Evolutionary conservation across 108 stramenopile species (phyloP).

Genomic region (Mediolabrus comicus): DNA sequence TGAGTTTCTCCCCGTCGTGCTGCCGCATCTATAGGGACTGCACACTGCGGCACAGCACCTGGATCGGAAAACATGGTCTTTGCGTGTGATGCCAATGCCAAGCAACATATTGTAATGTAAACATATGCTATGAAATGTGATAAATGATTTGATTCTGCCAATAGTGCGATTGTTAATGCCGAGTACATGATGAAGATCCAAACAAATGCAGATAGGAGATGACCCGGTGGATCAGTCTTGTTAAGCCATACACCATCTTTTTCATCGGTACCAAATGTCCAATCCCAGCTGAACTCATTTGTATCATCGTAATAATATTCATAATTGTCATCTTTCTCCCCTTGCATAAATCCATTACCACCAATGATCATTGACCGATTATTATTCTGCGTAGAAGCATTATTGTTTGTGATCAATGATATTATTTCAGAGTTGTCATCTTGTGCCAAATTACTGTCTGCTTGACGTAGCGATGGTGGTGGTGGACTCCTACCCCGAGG

Average conservation of each 20-base stretch:
- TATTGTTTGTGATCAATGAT: background rate
- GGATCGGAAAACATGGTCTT: conserved; percentile 89
- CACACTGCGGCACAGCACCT: conserved; percentile 80
- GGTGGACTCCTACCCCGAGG: background rate
- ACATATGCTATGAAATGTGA: conserved; percentile 54
- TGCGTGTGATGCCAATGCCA: conserved; percentile 75
- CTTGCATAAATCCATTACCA: background rate
- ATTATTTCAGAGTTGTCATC: background rate
- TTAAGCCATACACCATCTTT: conserved; percentile 83
- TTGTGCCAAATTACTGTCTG: background rate
- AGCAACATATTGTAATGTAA: conserved; percentile 52
- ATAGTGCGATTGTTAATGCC: conserved; percentile 59
- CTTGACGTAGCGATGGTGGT: too few species aligned
- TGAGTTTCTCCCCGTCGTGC: conserved; percentile 54
- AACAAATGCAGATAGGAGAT: conserved; percentile 64
- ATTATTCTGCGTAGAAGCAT: background rate
- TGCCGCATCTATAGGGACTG: conserved; percentile 68
- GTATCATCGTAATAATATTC: conserved; percentile 43
- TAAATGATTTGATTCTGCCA: conserved; percentile 59
- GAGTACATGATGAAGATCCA: conserved; percentile 68
- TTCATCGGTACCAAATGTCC: conserved; percentile 37
- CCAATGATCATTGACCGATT: background rate
- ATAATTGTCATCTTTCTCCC: background rate
- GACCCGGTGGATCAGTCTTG: conserved; percentile 66
- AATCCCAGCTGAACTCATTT: conserved; percentile 33